phyloP scores from a whole-genome alignment of 23 red algal species.

The Gracilaria caudata region DNA sequence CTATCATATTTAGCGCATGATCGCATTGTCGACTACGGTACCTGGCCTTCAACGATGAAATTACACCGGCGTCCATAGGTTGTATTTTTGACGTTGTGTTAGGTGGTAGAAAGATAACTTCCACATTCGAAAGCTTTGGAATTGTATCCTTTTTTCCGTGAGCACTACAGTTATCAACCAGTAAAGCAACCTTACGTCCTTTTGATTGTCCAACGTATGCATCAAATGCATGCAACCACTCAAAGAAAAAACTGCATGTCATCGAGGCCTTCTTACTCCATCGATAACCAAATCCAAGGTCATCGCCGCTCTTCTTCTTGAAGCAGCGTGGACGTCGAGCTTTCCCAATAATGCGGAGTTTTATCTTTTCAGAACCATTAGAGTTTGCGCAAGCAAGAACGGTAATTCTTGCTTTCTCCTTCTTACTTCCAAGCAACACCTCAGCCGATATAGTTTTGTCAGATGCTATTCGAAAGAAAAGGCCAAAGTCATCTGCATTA shows the following conservation, averaged over 20 bases:
- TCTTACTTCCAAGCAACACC: background rate
- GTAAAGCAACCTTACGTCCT: too few relatives aligned
- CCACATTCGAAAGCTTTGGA: too few relatives aligned
- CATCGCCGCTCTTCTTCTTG: background rate
- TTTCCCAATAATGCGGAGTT: background rate
- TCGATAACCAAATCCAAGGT: background rate
- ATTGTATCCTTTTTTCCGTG: too few relatives aligned
- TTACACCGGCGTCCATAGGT: constrained; percentile 20
- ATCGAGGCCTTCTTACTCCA: constrained; percentile 1
- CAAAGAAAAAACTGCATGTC: background rate
- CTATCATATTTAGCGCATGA: too few relatives aligned
- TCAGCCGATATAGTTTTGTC: background rate
- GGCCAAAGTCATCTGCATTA: background rate
- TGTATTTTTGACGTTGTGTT: constrained; percentile 47
- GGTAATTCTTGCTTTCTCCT: background rate
- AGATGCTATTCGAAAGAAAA: background rate
- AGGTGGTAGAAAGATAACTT: constrained; percentile 35
- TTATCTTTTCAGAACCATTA: background rate
- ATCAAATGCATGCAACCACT: too few relatives aligned
- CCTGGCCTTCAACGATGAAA: constrained; percentile 9
- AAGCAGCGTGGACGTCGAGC: background rate
- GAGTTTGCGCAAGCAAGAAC: constrained; percentile 1
- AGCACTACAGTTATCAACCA: too few relatives aligned
- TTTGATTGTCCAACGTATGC: too few relatives aligned
- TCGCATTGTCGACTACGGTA: too few relatives aligned